A percentile compares a stretch with the other conserved stretches of the same genome.
These are phyloP conservation scores for Triticum turgidum DNA, from an alignment of 176 grass and related monocot genomes.

Conservation along the genomic window DNA sequence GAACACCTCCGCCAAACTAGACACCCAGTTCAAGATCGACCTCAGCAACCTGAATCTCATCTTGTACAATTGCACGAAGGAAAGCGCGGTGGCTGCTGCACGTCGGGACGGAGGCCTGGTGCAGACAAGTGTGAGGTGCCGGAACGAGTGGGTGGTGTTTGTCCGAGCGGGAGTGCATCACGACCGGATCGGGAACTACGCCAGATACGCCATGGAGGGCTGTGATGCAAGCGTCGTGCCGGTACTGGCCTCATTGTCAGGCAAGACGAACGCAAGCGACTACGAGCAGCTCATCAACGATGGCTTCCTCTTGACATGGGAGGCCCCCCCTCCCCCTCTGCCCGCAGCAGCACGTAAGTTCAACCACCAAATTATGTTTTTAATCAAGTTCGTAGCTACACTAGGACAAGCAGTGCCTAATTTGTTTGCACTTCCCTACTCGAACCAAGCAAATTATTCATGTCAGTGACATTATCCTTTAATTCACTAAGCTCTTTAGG, in stretches of 20 bases:
- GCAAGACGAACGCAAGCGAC: neutral
- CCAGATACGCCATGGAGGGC: neutral
- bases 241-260: neutral
- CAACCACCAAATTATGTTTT: no score
- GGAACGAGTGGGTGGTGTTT: neutral
- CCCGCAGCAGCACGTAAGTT: no score
- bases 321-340: neutral
- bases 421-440: no score
- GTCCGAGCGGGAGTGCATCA: neutral
- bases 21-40: neutral
- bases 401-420: no score
- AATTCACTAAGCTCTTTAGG: no score
- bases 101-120: neutral
- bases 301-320: conserved; percentile 40
- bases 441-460: no score
- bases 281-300: conserved; percentile 14
- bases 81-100: neutral
- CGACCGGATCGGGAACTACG: neutral
- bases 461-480: no score
- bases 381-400: no score
- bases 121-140: neutral
- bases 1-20: conserved; percentile 21
- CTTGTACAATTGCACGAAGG: conserved; percentile 30
- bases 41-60: conserved; percentile 24
- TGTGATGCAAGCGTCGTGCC: conserved; percentile 1